A percentile compares a stretch with the other conserved stretches of the same genome.
These are phyloP conservation scores for Pseudogymnoascus sp. DNA, from an alignment of 2,329 filamentous ascomycete species.

Conservation along the genomic window DNA sequence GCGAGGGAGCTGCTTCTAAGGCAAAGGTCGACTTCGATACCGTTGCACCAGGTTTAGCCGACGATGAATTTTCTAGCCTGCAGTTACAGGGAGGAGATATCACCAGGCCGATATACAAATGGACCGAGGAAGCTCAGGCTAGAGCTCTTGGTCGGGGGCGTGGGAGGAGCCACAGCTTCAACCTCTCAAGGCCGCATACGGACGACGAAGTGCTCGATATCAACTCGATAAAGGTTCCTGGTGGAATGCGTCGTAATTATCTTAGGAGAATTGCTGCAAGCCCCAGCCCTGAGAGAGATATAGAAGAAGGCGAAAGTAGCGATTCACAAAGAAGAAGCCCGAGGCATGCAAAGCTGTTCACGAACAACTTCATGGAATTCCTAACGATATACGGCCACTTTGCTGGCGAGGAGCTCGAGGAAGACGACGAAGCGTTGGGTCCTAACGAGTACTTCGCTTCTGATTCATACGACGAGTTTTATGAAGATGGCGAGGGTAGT, in stretches of 20 bases:
- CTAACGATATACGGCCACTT: slow-evolving; percentile 94
- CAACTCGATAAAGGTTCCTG: slow-evolving; percentile 82
- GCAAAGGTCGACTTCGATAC: slow-evolving; percentile 26
- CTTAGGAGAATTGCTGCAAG: slow-evolving; percentile 67
- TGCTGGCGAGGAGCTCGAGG: slow-evolving; percentile 90
- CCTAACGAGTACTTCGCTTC: slow-evolving; percentile 90
- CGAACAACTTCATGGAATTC: slow-evolving; percentile 92
- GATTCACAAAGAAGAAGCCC: slow-evolving; percentile 31
- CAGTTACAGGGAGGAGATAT: slow-evolving; percentile 90
- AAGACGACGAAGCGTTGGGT: slow-evolving; percentile 82
- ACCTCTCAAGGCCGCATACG: slow-evolving; percentile 65
- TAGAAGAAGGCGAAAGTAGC: slow-evolving; percentile 29
- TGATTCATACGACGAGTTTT: slow-evolving; percentile 53
- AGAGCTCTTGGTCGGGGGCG: slow-evolving; percentile 48
- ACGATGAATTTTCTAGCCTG: slow-evolving; percentile 88
- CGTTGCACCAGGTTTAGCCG: slow-evolving; percentile 37
- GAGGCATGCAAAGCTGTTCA: slow-evolving; percentile 59
- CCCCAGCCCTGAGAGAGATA: slow-evolving; percentile 37
- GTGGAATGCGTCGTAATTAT: slow-evolving; percentile 87
- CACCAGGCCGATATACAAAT: slow-evolving; percentile 90
- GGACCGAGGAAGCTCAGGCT: slow-evolving; percentile 81
- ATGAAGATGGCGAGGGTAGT: slow-evolving; percentile 45
- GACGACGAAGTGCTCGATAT: slow-evolving; percentile 79
- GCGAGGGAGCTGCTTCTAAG: slow-evolving; percentile 28
- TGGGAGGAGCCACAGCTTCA: slow-evolving; percentile 81